phyloP scores from a whole-genome alignment of 768 basidiomycete genomes.

The Candolleomyces efflorescens region DNA sequence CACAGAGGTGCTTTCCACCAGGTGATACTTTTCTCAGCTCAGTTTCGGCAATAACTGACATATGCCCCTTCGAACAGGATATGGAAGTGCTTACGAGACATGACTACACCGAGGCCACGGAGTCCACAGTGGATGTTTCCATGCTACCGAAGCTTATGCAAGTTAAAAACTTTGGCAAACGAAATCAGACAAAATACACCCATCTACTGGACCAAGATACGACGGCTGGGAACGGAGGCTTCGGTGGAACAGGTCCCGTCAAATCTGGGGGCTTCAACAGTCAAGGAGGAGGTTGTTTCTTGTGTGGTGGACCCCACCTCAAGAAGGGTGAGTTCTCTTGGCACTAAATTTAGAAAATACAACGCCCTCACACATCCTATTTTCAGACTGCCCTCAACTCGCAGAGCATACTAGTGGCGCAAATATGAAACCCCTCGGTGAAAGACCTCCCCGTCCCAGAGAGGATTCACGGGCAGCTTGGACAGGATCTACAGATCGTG shows the following conservation, averaged over 20 bases:
- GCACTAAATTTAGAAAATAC: not conserved
- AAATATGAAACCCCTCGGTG: conserved; percentile 13
- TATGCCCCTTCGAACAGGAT: conserved; percentile 43
- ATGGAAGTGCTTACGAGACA: conserved; percentile 77
- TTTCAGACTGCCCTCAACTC: conserved; percentile 28
- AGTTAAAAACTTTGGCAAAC: conserved; percentile 91
- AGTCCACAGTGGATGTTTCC: conserved; percentile 84
- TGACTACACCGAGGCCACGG: conserved; percentile 88
- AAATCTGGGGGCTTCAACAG: conserved; percentile 52
- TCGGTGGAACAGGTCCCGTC: conserved; percentile 54
- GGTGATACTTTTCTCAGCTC: conserved; percentile 34
- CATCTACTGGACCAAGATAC: conserved; percentile 96
- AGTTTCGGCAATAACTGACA: not conserved
- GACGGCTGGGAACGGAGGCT: conserved; percentile 55
- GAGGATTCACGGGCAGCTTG: conserved; percentile 11
- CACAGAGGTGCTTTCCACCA: conserved; percentile 99
- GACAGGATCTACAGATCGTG: conserved; percentile 3
- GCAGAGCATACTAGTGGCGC: conserved; percentile 22
- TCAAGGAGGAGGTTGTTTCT: conserved; percentile 76
- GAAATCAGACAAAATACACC: conserved; percentile 92
- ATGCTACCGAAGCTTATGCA: conserved; percentile 95
- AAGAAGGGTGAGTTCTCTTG: conserved; percentile 63
- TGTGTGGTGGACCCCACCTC: conserved; percentile 91
- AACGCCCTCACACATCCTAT: not conserved
- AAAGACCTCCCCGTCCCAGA: conserved; percentile 10